These are phyloP conservation scores for Lignosus rhinocerotis DNA, from an alignment of 1,284 basidiomycete species.

Conservation along the genomic window DNA sequence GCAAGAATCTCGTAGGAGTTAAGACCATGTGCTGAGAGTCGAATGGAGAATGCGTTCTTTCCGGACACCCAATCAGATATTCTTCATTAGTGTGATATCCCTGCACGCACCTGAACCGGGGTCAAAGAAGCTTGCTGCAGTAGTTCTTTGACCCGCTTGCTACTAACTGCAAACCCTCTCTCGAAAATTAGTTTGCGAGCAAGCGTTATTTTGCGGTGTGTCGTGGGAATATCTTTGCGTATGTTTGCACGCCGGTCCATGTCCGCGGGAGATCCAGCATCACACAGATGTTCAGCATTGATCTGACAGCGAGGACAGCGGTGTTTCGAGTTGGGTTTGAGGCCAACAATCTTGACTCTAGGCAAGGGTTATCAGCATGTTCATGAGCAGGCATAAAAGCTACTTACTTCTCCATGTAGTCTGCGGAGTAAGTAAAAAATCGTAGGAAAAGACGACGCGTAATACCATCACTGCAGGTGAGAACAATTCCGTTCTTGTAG, in stretches of 20 bases:
- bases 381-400: background rate
- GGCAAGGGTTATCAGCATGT: background rate
- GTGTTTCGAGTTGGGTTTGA: constrained; percentile 17
- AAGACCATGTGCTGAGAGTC: constrained; percentile 24
- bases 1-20: constrained; percentile 34
- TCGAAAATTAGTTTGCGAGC: too few relatives aligned
- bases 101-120: constrained; percentile 6
- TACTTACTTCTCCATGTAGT: constrained; percentile 31
- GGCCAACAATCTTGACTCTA: constrained; percentile 22
- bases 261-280: constrained; percentile 11
- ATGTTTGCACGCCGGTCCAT: background rate
- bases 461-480: constrained; percentile 24
- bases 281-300: constrained; percentile 13
- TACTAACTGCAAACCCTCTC: background rate
- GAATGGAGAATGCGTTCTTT: constrained; percentile 30
- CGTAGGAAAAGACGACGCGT: constrained; percentile 19
- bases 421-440: constrained; percentile 28
- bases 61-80: background rate
- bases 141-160: constrained; percentile 5
- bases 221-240: background rate
- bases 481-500: constrained; percentile 31
- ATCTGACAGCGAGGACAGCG: constrained; percentile 35
- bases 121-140: constrained; percentile 6
- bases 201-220: background rate
- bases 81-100: too few relatives aligned